Evolutionary conservation across 2,329 filamentous ascomycete genomes (phyloP), one percentile per base, ranked within the genome.

Genomic region (Xylariaceae sp.): DNA sequence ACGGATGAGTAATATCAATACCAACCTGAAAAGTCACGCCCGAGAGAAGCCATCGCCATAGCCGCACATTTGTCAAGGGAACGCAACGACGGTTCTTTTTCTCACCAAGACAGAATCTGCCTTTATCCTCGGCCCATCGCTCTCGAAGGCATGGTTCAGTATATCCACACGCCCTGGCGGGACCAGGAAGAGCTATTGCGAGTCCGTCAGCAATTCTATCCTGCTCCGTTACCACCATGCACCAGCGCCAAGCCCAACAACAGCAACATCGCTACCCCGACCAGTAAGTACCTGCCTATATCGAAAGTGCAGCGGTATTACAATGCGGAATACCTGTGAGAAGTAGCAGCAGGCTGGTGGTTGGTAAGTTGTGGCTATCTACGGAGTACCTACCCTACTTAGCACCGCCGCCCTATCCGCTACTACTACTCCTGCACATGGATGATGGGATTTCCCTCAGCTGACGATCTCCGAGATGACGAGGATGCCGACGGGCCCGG

Each of bases 121-220:
- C 5, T 30, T 17, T 51, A 34, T 23, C 18, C 49, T 30, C 8
- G 23, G 57, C 54, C 50, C 59, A 53, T 57, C 52, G 4, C 8
- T 11, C 51, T 3, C 52, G 30, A 53, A 56, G 47, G 48, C 35
- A 89, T 88, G 86, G 84, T 88, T 34, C 84, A 86, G 69, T 90
- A 89, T 74, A 80, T 87, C 63, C 85, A 88, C 68, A 90, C 88
- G 57, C 88, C 88, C 39, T 92, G 88, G 88, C 85, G 87, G 64
- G 76, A 83, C 72, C 81, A 79, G 57, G 70, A 75, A 59, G 88
- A 91, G 71, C 82, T 92, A 62, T 79, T 90, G 59, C 73, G 77
- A 53, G 83, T 91, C 56, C 83, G 88, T 62, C 72, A 76, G 56
- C 82, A 87, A 66, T 82, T 92, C 66, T 92, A 89, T 72, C 77